These are phyloP conservation scores for Lyophyllum semitale DNA, from an alignment of 768 basidiomycete species.

Conservation along the genomic window DNA sequence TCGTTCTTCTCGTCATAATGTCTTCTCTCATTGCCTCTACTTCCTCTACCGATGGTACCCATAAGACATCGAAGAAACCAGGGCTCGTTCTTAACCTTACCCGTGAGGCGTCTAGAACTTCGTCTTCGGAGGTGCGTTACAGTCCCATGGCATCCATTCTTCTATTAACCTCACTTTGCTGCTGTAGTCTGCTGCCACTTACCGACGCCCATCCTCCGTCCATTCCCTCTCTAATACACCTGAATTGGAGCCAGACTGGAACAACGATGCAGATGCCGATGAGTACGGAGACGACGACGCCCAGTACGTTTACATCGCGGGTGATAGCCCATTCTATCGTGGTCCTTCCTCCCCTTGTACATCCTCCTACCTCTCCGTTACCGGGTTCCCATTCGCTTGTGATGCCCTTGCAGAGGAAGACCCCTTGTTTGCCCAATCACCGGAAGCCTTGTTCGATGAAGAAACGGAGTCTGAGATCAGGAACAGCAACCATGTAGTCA, in stretches of 20 bases:
- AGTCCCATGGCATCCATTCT: not conserved
- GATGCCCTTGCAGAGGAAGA: slow-evolving; percentile 25
- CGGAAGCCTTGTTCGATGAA: slow-evolving; percentile 7
- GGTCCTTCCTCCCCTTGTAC: slow-evolving; percentile 27
- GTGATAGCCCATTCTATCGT: slow-evolving; percentile 40
- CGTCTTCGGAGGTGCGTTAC: slow-evolving; percentile 5
- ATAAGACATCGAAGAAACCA: slow-evolving; percentile 18
- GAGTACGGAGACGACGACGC: slow-evolving; percentile 19
- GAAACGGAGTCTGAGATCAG: not conserved
- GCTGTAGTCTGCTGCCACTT: slow-evolving; percentile 1
- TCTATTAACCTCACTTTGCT: not conserved
- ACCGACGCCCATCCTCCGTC: slow-evolving; percentile 7
- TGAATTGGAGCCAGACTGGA: slow-evolving; percentile 18
- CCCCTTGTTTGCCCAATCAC: slow-evolving; percentile 11
- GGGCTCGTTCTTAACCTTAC: slow-evolving; percentile 16
- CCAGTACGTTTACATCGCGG: slow-evolving; percentile 41
- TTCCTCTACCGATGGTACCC: slow-evolving; percentile 6
- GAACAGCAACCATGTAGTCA: not conserved
- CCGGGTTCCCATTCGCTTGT: slow-evolving; percentile 23
- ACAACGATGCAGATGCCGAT: slow-evolving; percentile 9
- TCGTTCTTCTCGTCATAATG: slow-evolving; percentile 9
- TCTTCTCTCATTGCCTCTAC: slow-evolving; percentile 15
- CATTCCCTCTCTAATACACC: slow-evolving; percentile 17
- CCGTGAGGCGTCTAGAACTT: not conserved
- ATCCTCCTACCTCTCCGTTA: slow-evolving; percentile 29